Evolutionary conservation across 2,329 filamentous ascomycete species (phyloP).

Genomic region (Trichophyton rubrum): DNA sequence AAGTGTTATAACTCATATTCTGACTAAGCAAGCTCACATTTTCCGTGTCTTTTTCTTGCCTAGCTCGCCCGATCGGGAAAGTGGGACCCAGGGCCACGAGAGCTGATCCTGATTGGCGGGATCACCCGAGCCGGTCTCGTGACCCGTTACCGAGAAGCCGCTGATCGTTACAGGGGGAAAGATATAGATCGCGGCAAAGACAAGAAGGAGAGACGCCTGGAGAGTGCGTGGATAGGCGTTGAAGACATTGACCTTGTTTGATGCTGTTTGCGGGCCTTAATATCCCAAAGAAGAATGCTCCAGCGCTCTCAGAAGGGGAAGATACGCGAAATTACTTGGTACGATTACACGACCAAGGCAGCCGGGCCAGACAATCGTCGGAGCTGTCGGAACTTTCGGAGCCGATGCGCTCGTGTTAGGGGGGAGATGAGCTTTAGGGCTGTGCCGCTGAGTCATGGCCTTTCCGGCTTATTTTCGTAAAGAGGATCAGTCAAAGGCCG

Average conservation of each 20-base stretch:
- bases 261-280: neutral
- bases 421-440: neutral
- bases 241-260: neutral
- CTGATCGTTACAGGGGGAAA: neutral
- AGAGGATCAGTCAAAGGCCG: neutral
- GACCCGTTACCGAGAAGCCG: neutral
- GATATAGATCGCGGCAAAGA: neutral
- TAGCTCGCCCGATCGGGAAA: neutral
- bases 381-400: neutral
- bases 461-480: slow-evolving; percentile 4
- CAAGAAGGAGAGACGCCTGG: neutral
- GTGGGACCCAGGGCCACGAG: neutral
- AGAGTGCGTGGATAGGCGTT: neutral
- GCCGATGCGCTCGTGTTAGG: neutral
- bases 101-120: neutral
- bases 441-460: neutral
- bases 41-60: slow-evolving; percentile 4
- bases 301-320: neutral
- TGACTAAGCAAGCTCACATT: neutral
- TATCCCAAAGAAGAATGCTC: neutral
- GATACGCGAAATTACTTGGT: neutral
- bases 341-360: neutral
- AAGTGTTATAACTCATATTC: neutral
- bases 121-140: slow-evolving; percentile 1
- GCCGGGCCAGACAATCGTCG: neutral